Conservation (phyloP, 1,284 basidiomycete species). For the Phlebopus sp. region DNA sequence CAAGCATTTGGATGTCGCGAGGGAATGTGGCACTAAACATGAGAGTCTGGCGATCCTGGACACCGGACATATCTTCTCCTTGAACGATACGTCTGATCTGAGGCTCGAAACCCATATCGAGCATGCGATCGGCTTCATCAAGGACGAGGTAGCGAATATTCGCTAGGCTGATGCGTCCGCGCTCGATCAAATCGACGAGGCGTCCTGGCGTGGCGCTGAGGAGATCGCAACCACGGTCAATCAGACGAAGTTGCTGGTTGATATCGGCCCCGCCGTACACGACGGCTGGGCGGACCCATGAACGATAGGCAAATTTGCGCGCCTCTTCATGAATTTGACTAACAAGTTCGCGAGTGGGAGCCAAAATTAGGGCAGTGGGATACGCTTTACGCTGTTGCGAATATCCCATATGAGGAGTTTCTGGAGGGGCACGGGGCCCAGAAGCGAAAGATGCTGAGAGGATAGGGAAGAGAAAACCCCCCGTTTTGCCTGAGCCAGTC, state of each 20-base stretch:
- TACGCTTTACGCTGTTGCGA: constrained; percentile 84
- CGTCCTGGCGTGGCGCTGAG: constrained; percentile 98
- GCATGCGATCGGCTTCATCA: constrained; percentile 99
- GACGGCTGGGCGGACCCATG: constrained; percentile 98
- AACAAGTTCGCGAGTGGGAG: constrained; percentile 97
- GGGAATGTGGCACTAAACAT: constrained; percentile 99
- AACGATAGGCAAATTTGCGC: constrained; percentile 98
- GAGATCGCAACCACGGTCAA: constrained; percentile 97
- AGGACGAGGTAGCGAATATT: constrained; percentile 98
- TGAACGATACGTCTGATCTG: constrained; percentile 98
- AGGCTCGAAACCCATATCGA: constrained; percentile 99
- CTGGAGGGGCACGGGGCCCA: constrained; percentile 75
- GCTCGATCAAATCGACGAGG: constrained; percentile 97
- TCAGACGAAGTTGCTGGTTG: constrained; percentile 88
- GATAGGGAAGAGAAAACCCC: constrained; percentile 99
- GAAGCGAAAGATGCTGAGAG: constrained; percentile 89
- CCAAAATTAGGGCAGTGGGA: constrained; percentile 94
- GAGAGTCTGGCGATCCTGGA: constrained; percentile 92
- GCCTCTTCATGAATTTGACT: constrained; percentile 99
- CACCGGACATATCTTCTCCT: constrained; percentile 96
- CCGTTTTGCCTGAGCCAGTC: constrained; percentile 99
- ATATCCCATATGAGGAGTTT: constrained; percentile 51
- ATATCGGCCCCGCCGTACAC: constrained; percentile 99
- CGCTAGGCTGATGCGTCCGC: constrained; percentile 92
- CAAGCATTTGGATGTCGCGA: constrained; percentile 97